Conservation (phyloP, 768 basidiomycete genomes). For the Russula earlei region DNA sequence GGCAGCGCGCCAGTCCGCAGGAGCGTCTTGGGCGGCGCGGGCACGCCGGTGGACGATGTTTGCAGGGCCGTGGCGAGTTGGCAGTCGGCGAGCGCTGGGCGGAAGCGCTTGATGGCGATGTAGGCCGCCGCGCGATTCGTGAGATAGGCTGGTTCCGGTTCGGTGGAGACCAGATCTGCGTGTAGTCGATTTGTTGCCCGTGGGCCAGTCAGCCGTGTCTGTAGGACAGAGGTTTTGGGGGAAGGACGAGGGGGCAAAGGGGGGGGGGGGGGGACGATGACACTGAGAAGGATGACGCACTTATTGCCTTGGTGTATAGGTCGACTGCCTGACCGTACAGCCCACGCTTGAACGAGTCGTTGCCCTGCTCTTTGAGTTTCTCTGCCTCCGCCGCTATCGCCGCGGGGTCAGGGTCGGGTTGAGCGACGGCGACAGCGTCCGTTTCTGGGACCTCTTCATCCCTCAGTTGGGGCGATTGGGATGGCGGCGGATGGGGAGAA, state of each 20-base stretch:
- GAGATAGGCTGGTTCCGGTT: slow-evolving; percentile 70
- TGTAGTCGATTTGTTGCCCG: too few relatives aligned
- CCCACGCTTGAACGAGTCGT: slow-evolving; percentile 59
- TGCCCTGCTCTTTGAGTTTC: slow-evolving; percentile 64
- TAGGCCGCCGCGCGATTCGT: slow-evolving; percentile 83
- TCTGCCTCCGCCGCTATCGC: slow-evolving; percentile 45
- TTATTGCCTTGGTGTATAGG: slow-evolving; percentile 67
- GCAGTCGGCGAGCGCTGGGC: slow-evolving; percentile 67
- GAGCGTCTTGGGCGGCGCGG: slow-evolving; percentile 64
- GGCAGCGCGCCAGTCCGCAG: slow-evolving; percentile 77
- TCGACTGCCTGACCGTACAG: slow-evolving; percentile 62
- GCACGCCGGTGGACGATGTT: slow-evolving; percentile 13
- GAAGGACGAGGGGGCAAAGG: not conserved
- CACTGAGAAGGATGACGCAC: slow-evolving; percentile 26
- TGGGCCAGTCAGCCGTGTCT: not conserved
- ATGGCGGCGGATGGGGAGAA: not conserved
- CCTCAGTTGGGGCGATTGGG: not conserved
- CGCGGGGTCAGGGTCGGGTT: slow-evolving; percentile 17
- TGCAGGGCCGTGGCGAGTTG: slow-evolving; percentile 65
- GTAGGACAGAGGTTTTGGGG: not conserved
- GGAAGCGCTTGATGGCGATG: slow-evolving; percentile 74
- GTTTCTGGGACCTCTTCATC: not conserved
- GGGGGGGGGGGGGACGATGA: not conserved
- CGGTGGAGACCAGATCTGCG: slow-evolving; percentile 28
- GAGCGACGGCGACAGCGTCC: not conserved